Percentiles rank a stretch among this genome's conserved stretches.
Conservation (phyloP, 345 rosid species). For the Gossypium mustelinum region DNA sequence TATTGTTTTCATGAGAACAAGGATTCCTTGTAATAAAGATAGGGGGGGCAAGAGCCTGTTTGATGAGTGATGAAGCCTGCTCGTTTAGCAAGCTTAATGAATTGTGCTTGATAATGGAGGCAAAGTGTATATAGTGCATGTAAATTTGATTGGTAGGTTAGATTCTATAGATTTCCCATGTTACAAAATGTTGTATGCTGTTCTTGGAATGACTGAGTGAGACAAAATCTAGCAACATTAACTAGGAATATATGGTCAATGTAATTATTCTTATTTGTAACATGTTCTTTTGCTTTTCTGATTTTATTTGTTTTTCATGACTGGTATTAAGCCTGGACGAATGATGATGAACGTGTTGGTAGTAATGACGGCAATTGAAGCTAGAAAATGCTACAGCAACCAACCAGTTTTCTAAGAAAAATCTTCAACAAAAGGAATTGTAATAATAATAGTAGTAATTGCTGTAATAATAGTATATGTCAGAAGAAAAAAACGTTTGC, state of each 20-base stretch:
- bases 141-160: not conserved
- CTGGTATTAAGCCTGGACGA: not conserved
- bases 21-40: not conserved
- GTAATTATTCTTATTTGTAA: not conserved
- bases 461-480: not conserved
- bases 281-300: not conserved
- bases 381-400: not conserved
- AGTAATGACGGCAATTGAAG: not conserved
- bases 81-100: not conserved
- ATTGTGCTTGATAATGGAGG: not conserved
- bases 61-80: not conserved
- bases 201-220: slow-evolving; percentile 23
- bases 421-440: not conserved
- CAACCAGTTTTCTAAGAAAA: not conserved
- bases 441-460: not conserved
- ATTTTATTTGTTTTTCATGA: not conserved
- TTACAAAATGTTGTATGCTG: slow-evolving; percentile 18
- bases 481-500: not conserved
- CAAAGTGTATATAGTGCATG: not conserved
- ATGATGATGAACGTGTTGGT: not conserved
- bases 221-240: slow-evolving; percentile 33
- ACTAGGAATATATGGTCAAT: not conserved
- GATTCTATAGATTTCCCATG: not conserved
- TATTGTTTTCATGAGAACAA: not conserved
- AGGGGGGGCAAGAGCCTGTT: not conserved